A percentile compares a stretch with the other conserved stretches of the same genome.
Evolutionary conservation across 495 filamentous ascomycete species (phyloP).

Genomic region (Penicillium ochrochloron): DNA sequence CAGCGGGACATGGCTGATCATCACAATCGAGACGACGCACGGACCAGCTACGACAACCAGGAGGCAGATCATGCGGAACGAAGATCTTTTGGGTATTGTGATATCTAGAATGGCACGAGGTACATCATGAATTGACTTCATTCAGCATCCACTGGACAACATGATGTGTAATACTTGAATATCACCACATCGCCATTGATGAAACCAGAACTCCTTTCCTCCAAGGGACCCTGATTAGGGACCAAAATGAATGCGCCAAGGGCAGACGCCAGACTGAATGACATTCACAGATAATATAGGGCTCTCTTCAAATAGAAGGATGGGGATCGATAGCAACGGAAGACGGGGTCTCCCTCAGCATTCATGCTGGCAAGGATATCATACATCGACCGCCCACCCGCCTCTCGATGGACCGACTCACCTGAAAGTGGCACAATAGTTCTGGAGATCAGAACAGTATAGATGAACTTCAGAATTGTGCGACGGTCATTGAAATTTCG

Average conservation of each 20-base stretch:
- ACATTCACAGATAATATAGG: background rate
- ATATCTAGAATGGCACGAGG: background rate
- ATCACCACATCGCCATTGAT: background rate
- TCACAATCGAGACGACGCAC: slow-evolving; percentile 2
- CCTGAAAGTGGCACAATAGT: too few relatives aligned
- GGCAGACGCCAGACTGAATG: background rate
- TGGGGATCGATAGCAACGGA: background rate
- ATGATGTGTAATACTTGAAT: background rate
- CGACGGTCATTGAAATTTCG: too few relatives aligned
- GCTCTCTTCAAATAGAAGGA: background rate
- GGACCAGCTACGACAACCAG: background rate
- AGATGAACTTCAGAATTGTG: too few relatives aligned
- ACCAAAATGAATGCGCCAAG: background rate
- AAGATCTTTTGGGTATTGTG: background rate
- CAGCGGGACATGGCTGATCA: background rate
- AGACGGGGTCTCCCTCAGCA: slow-evolving; percentile 5
- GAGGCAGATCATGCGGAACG: background rate
- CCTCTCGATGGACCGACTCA: too few relatives aligned
- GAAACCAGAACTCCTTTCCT: background rate
- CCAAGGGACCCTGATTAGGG: background rate
- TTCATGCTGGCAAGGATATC: background rate
- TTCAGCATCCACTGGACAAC: background rate
- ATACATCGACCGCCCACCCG: too few relatives aligned
- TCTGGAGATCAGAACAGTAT: too few relatives aligned
- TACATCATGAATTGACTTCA: background rate